Evolutionary conservation across 2,329 filamentous ascomycete species (phyloP), one percentile per base, ranked within the genome.

Genomic region (Colletotrichum nymphaeae): DNA sequence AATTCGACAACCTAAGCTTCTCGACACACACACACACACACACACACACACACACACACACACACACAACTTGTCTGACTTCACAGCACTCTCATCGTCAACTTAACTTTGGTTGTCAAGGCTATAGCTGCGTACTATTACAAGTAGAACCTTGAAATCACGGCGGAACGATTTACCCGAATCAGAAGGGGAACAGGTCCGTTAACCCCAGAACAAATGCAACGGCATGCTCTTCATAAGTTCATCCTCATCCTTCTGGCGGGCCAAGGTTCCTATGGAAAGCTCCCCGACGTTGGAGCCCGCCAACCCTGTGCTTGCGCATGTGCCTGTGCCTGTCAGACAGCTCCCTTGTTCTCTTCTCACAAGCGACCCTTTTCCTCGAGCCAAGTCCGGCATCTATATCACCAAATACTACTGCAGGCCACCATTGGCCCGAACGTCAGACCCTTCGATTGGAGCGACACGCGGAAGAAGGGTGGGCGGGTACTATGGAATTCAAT

Each of bases 401-500:
- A 59, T 32, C 37, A 26, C 57, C 55, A 49, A 52, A 70, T 56
- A 60, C 59, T 28, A 65, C 70, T 26, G 55, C 22, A 65, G 46
- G 32, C 59, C 32, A 37, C 58, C 64, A 37, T 73, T 35, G 59
- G 9, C 42, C 14, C 55, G 32, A 26, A 52, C 24, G 60, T 32
- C 19, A 24, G 26, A 16, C 35, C 22, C 8, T 42, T 59, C 67
- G 22, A 72, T 69, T 69, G 69, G 69, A 42, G 35, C 57, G 28
- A 22, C 52, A 8, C 9, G 22, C 60, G 22, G 28, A 46, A 49
- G 32, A 19, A 24, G 42, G 30, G 70, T 70, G 67, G 70, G 70
- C 22, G 46, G 46, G 53, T 57, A 46, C 70, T 73, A 73, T 73
- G 70, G 53, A 35, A 42, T 55, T 73, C 70, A 73, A 73, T 73